Evolutionary conservation across 1,284 basidiomycete species (phyloP), one percentile per base, ranked within the genome.

Genomic region (Marasmius fiardii): DNA sequence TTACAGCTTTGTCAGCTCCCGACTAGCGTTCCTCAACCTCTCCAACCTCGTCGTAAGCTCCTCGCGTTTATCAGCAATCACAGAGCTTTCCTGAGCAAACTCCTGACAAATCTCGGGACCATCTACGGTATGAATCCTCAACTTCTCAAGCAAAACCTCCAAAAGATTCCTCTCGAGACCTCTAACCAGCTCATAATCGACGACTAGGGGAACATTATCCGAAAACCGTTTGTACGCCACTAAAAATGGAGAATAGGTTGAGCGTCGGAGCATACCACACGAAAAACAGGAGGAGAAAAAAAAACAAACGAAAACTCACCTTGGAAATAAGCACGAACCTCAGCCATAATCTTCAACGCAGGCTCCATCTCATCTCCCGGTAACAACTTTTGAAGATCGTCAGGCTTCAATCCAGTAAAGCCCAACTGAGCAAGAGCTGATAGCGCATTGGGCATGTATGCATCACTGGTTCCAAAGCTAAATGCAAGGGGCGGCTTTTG

Each of bases 151-250:
- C 0, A 89, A 63, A 0, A 61, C 62, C 4, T 57, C 50, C 0
- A 76, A 60, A 18, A 75, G 52, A 3, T 73, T 75, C 11, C 68
- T 71, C 55, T 80, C 75, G 1, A 83, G 65, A 0, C 75, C 80
- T 37, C 73, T 68, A 1, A 91, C 71, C n/a, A 90, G 77, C 34
- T 83, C 81, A 49, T 76, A 64, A 64, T 90, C 88, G 56, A 91
- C 81, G 0, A 81, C 78, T 51, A 82, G 73, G 0, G 86, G 83
- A 1, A 90, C 65, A 56, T 79, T 80, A 59, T 91, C 88, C 0
- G 73, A 71, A 51, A 88, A 83, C 0, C 88, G 80, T 65, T 88
- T 88, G 65, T 84, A 88, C 0, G 87, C 78, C 1, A 90, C 88
- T 88, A 57, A 10, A 10, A 23, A n/a, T 34, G 37, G 12, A 55